Conservation (phyloP, 2,329 filamentous ascomycete species). For the Cryphonectria naterciae region DNA sequence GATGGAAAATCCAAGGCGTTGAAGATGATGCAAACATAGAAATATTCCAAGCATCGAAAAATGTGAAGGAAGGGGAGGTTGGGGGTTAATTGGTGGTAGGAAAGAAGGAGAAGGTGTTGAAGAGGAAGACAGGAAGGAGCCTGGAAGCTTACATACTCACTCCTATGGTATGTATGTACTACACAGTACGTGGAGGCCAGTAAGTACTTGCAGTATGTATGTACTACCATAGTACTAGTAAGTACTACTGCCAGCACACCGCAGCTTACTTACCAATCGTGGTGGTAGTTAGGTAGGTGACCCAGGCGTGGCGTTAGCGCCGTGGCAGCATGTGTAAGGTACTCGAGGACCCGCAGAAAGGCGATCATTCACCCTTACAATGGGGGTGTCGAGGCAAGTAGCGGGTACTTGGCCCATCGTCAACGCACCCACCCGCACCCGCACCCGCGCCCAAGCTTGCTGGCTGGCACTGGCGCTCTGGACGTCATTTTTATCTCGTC, state of each 20-base stretch:
- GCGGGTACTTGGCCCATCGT: not conserved
- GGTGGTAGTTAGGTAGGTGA: not conserved
- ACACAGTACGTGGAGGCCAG: not conserved
- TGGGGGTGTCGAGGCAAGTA: not conserved
- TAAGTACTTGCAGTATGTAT: not conserved
- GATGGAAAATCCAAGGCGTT: not conserved
- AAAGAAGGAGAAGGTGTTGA: not conserved
- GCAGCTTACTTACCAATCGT: not conserved
- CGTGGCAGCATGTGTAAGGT: not conserved
- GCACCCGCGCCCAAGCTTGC: slow-evolving; percentile 2
- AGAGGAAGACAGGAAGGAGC: not conserved
- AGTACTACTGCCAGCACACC: not conserved
- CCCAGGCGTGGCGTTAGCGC: not conserved
- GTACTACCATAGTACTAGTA: not conserved
- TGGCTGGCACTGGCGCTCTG: not conserved
- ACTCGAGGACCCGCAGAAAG: not conserved
- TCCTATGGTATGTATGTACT: not conserved
- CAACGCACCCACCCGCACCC: not conserved
- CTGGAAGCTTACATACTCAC: not conserved
- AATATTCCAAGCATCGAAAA: too few relatives aligned
- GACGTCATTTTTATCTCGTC: slow-evolving; percentile 1
- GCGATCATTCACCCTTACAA: not conserved
- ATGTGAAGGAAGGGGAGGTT: not conserved
- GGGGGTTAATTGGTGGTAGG: not conserved
- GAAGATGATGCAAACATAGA: not conserved